A percentile compares a stretch with the other conserved stretches of the same genome.
Conservation (phyloP, 1,284 basidiomycete species). For the Quambalaria eucalypti region DNA sequence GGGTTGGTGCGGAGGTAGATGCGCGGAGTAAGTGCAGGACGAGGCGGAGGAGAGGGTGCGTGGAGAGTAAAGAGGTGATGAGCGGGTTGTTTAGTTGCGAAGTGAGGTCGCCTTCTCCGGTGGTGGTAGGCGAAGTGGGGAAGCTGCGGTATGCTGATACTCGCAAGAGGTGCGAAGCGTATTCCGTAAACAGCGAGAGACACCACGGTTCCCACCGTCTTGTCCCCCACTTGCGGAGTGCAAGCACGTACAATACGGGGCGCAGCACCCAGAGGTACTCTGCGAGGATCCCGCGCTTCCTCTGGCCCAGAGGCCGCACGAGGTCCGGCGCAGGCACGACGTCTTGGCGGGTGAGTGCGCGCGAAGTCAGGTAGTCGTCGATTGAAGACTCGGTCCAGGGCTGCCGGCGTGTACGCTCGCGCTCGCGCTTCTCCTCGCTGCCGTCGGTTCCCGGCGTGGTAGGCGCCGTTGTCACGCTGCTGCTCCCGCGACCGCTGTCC, state of each 20-base stretch:
- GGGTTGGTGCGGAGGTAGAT: conserved; percentile 3
- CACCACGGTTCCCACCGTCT: not conserved
- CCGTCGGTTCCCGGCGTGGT: conserved; percentile 1
- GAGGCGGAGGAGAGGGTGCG: not conserved
- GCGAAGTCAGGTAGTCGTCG: conserved; percentile 40
- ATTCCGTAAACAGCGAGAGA: not conserved
- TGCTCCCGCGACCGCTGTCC: conserved; percentile 28
- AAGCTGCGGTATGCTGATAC: not conserved
- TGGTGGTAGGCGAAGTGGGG: not conserved
- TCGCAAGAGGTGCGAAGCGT: not conserved
- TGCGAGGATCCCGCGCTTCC: conserved; percentile 14
- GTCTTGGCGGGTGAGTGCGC: conserved; percentile 37
- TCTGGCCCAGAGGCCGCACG: conserved; percentile 23
- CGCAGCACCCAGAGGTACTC: conserved; percentile 34
- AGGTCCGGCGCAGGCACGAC: conserved; percentile 33
- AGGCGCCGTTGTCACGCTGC: conserved; percentile 23
- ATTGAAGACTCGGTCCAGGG: conserved; percentile 34
- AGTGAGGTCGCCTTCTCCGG: not conserved
- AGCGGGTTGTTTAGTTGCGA: not conserved
- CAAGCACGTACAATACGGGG: conserved; percentile 25
- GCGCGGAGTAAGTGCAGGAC: not conserved
- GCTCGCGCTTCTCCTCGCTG: no score
- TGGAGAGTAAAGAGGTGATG: not conserved
- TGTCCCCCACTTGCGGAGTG: conserved; percentile 1
- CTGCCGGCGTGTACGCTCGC: no score